phyloP scores from a whole-genome alignment of 495 filamentous ascomycete genomes.

The Penicillium cinerascens region DNA sequence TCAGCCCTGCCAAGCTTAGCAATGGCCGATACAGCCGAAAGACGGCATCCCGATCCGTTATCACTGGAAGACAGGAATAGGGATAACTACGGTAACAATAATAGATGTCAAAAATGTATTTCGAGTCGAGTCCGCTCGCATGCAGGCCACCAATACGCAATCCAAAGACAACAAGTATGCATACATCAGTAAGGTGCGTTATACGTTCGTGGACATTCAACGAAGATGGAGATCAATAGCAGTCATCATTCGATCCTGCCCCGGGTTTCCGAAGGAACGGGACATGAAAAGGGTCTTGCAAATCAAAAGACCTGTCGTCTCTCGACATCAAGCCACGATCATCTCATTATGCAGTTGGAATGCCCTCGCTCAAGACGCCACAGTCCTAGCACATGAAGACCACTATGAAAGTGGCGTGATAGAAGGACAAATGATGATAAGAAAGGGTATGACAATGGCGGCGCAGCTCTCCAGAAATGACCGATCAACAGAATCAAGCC shows the following conservation, averaged over 20 bases:
- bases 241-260: conserved; percentile 19
- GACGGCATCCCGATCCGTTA: conserved; percentile 13
- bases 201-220: conserved; percentile 33
- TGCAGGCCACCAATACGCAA: conserved; percentile 18
- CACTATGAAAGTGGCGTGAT: not conserved
- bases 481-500: conserved; percentile 27
- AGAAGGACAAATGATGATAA: conserved; percentile 7
- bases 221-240: conserved; percentile 20
- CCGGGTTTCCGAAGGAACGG: conserved; percentile 12
- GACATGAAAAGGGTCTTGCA: conserved; percentile 10
- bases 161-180: conserved; percentile 28
- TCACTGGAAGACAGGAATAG: not conserved
- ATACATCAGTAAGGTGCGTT: conserved; percentile 37
- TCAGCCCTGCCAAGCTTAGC: conserved; percentile 8
- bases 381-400: conserved; percentile 1
- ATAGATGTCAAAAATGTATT: conserved; percentile 10
- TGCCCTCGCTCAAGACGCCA: conserved; percentile 8
- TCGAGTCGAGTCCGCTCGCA: conserved; percentile 4
- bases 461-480: conserved; percentile 14
- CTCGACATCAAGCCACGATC: conserved; percentile 18
- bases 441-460: conserved; percentile 17
- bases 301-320: conserved; percentile 1
- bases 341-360: conserved; percentile 17
- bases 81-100: not conserved
- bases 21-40: conserved; percentile 1